Conservation (phyloP, 192 early-diverging fungal species). For the Jimgerdemannia lactiflua region DNA sequence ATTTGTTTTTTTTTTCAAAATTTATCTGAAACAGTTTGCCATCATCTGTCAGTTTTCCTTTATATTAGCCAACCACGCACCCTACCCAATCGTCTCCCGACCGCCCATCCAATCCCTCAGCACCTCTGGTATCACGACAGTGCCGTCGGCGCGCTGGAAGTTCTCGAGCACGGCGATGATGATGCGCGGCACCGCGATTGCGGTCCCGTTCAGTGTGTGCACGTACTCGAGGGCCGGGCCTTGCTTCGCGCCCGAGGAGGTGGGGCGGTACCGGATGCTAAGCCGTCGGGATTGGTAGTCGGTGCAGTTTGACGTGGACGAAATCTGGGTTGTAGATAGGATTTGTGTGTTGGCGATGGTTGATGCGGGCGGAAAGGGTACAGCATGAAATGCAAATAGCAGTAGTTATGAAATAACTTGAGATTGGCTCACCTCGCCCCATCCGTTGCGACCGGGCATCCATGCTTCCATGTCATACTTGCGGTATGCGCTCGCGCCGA, state of each 20-base stretch:
- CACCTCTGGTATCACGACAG: slow-evolving; percentile 64
- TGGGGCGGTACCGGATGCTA: slow-evolving; percentile 63
- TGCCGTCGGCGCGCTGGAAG: slow-evolving; percentile 70
- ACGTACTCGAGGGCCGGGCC: slow-evolving; percentile 55
- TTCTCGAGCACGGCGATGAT: slow-evolving; percentile 87
- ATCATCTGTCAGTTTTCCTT: too few species aligned
- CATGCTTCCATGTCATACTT: slow-evolving; percentile 97
- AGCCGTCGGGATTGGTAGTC: slow-evolving; percentile 90
- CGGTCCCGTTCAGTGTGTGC: slow-evolving; percentile 93
- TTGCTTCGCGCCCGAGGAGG: slow-evolving; percentile 9
- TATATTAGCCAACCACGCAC: background rate
- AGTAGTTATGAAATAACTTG: background rate
- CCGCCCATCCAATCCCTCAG: slow-evolving; percentile 69
- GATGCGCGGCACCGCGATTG: slow-evolving; percentile 84
- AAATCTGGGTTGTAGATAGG: slow-evolving; percentile 49
- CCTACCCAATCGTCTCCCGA: slow-evolving; percentile 28
- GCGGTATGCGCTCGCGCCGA: slow-evolving; percentile 87
- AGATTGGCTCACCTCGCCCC: slow-evolving; percentile 65
- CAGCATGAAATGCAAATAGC: background rate
- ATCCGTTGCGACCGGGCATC: slow-evolving; percentile 86
- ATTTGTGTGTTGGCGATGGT: too few species aligned
- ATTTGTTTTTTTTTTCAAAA: background rate
- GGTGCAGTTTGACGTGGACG: slow-evolving; percentile 89
- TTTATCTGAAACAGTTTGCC: background rate
- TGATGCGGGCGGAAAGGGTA: too few species aligned